phyloP scores from a whole-genome alignment of 2,329 filamentous ascomycete genomes.

The Neonectria ditissima region DNA sequence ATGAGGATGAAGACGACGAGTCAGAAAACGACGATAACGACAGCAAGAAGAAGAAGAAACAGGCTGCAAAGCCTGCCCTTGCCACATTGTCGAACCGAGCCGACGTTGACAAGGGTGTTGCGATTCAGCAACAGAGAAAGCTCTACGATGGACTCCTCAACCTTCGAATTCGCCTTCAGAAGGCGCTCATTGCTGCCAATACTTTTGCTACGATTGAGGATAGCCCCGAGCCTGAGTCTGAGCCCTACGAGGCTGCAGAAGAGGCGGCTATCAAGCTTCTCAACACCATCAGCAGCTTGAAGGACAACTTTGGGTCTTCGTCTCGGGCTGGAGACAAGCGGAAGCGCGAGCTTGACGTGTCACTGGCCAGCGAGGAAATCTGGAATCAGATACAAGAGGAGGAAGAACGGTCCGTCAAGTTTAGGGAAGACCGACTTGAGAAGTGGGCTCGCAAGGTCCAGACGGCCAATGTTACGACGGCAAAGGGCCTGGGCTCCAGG shows the following conservation, averaged over 20 bases:
- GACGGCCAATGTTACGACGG: slow-evolving; percentile 57
- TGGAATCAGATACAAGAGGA: slow-evolving; percentile 78
- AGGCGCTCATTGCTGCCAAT: slow-evolving; percentile 86
- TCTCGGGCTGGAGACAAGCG: slow-evolving; percentile 70
- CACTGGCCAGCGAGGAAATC: slow-evolving; percentile 72
- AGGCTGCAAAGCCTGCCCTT: slow-evolving; percentile 50
- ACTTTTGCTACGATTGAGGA: slow-evolving; percentile 68
- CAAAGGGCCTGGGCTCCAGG: slow-evolving; percentile 44
- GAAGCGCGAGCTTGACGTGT: slow-evolving; percentile 64
- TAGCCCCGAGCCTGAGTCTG: slow-evolving; percentile 52
- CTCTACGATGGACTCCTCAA: slow-evolving; percentile 91
- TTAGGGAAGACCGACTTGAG: slow-evolving; percentile 80
- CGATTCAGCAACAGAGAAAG: slow-evolving; percentile 86
- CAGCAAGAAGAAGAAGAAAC: slow-evolving; percentile 38
- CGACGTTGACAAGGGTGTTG: slow-evolving; percentile 86
- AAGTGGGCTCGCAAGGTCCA: slow-evolving; percentile 86
- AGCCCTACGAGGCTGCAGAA: slow-evolving; percentile 81
- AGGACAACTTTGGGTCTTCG: slow-evolving; percentile 68
- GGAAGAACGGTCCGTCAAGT: slow-evolving; percentile 69
- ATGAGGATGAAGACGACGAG: slow-evolving; percentile 52
- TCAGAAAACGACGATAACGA: slow-evolving; percentile 53
- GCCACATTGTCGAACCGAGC: slow-evolving; percentile 47
- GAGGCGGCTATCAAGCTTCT: slow-evolving; percentile 86
- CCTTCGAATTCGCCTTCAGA: slow-evolving; percentile 91
- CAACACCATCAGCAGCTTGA: slow-evolving; percentile 80